These are phyloP conservation scores for Fomitiporia mediterranea DNA, from an alignment of 1,284 basidiomycete genomes.

Conservation along the genomic window DNA sequence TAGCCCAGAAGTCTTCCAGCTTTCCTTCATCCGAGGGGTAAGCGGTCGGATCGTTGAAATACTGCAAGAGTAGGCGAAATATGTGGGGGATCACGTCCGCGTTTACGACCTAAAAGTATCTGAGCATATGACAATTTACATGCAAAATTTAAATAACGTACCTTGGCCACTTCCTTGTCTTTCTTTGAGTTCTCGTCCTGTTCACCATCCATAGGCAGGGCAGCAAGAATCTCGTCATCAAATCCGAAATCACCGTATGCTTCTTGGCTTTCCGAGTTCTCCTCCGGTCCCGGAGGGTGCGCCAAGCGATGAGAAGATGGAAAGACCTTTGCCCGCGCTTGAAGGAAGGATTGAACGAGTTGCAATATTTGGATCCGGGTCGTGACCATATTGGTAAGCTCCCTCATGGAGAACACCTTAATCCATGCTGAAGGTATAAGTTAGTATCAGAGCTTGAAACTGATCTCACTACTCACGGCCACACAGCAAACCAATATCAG, in stretches of 20 bases:
- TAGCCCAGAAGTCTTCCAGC: conserved; percentile 29
- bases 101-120: conserved; percentile 46
- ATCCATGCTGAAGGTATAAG: conserved; percentile 53
- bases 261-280: conserved; percentile 76
- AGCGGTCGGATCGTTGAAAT: conserved; percentile 34
- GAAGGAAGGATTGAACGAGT: conserved; percentile 62
- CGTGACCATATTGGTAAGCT: conserved; percentile 29
- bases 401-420: conserved; percentile 47
- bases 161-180: conserved; percentile 41
- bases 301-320: conserved; percentile 42
- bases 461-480: conserved; percentile 42
- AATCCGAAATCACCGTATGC: conserved; percentile 51
- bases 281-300: conserved; percentile 28
- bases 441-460: conserved; percentile 6
- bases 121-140: background rate
- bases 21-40: conserved; percentile 24
- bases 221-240: conserved; percentile 55
- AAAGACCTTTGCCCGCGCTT: conserved; percentile 50
- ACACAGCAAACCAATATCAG: conserved; percentile 60
- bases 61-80: conserved; percentile 57
- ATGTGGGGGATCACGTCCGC: conserved; percentile 53
- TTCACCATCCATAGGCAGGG: conserved; percentile 38
- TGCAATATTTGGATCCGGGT: conserved; percentile 54
- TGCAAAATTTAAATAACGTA: conserved; percentile 24
- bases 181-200: conserved; percentile 32